A percentile compares a stretch with the other conserved stretches of the same genome.
Conservation (phyloP, 108 stramenopile genomes). For the Pseudonitzschia delicatissima region DNA sequence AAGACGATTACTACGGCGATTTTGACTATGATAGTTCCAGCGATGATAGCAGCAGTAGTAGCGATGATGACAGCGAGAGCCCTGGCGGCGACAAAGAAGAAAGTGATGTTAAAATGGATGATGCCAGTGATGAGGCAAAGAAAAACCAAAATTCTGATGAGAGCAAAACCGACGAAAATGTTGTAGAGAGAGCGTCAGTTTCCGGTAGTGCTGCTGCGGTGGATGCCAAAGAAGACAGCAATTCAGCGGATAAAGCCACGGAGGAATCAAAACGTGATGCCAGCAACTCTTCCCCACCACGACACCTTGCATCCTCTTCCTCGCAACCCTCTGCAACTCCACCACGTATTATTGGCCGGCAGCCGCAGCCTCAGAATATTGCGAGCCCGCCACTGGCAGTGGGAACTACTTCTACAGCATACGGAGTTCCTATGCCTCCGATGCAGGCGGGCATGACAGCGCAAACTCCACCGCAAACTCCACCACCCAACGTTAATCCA, state of each 20-base stretch:
- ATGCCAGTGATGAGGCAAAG: not conserved
- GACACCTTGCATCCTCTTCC: slow-evolving; percentile 13
- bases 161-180: not conserved
- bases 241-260: not conserved
- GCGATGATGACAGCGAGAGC: not conserved
- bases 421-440: not conserved
- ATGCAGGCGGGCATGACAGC: slow-evolving; percentile 16
- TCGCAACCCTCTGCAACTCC: slow-evolving; percentile 38
- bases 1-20: slow-evolving; percentile 32
- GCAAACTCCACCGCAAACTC: slow-evolving; percentile 43
- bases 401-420: not conserved
- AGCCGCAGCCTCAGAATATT: not conserved
- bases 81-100: not conserved
- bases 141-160: slow-evolving; percentile 1
- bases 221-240: not conserved
- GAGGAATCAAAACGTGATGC: not conserved
- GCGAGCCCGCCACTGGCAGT: not conserved
- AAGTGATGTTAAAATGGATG: not conserved
- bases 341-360: not conserved
- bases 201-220: not conserved
- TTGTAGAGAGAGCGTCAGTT: too few relatives aligned
- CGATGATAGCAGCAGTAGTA: slow-evolving; percentile 8
- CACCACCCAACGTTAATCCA: slow-evolving; percentile 22
- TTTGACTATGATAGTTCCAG: slow-evolving; percentile 32
- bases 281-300: not conserved